These are phyloP conservation scores for Diaporthe sp. DNA, from an alignment of 2,329 filamentous ascomycete genomes.

Conservation along the genomic window DNA sequence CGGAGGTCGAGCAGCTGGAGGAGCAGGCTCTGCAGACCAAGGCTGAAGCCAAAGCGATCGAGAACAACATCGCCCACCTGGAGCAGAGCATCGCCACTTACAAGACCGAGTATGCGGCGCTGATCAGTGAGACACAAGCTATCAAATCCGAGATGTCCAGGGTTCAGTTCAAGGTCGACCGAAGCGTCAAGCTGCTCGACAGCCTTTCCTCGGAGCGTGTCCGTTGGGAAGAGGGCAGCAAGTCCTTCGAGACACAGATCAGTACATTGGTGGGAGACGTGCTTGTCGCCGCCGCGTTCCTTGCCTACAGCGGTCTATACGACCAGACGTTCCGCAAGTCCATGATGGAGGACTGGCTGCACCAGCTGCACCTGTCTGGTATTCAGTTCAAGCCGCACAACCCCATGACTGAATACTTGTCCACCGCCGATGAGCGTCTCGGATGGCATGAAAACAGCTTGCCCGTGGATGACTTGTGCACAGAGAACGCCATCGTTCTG, in stretches of 20 bases:
- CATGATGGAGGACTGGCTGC: conserved; percentile 98
- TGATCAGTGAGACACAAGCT: conserved; percentile 96
- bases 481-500: conserved; percentile 97
- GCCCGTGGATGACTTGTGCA: conserved; percentile 97
- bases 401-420: conserved; percentile 95
- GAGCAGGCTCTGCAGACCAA: conserved; percentile 92
- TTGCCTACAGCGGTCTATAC: conserved; percentile 96
- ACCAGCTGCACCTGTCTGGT: conserved; percentile 93
- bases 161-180: conserved; percentile 97
- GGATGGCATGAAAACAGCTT: conserved; percentile 95
- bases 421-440: conserved; percentile 93
- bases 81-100: conserved; percentile 94
- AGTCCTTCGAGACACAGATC: conserved; percentile 98
- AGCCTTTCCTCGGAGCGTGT: conserved; percentile 93
- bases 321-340: conserved; percentile 98
- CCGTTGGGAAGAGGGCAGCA: conserved; percentile 97
- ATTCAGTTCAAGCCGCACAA: conserved; percentile 95
- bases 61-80: conserved; percentile 85
- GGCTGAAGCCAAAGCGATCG: conserved; percentile 91
- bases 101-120: conserved; percentile 94
- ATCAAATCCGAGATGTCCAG: conserved; percentile 98
- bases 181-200: conserved; percentile 93
- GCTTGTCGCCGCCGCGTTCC: conserved; percentile 94
- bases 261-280: conserved; percentile 96
- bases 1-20: conserved; percentile 89